Evolutionary conservation across 495 filamentous ascomycete species (phyloP), one percentile per base, ranked within the genome.

Genomic region (Achaetomiella virescens): DNA sequence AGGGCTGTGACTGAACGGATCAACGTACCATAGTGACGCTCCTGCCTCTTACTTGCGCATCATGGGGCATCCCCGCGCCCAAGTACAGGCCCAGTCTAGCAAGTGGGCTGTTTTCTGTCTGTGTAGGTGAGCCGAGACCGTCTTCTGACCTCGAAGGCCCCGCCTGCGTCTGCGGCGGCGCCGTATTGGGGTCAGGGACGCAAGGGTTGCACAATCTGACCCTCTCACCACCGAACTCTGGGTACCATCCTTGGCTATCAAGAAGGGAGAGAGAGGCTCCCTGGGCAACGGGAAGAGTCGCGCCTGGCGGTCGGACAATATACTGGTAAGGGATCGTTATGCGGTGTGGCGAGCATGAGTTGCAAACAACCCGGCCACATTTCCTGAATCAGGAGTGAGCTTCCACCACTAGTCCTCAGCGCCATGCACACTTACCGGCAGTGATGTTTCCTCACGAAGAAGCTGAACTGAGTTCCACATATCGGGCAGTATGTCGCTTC

Each of bases 171-270:
- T 70, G 71, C n/a, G 75, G 74, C 42, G 88, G 90, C 29, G 84
- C 79, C 15, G 80, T 87, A 60, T 93, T 95, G 3, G 91, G 91
- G 70, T 96, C 91, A 24, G 90, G 91, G 20, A 96, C 91, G 65
- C 91, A 97, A 1, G 91, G 91, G 65, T 97, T 95, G 77, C 91
- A 97, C 11, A 97, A 83, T 48, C 91, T 81, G 37, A 97, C 91
- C 71, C 89, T 83, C 65, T 91, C 88, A 11, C 91, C 90, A 40
- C 62, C 59, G 29, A 75, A 69, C 35, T 70, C 69, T 4, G 64
- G 57, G 43, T 65, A 70, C 22, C 80, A 77, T 22, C 78, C 77
- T 55, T 88, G 70, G 42, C 64, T 60, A 18, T 68, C 60, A 41
- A 64, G 50, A 31, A 64, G 59, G 0, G 66, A 63, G 20, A 64